Conservation (phyloP, 768 basidiomycete genomes). For the Amanita pseudoporphyria region DNA sequence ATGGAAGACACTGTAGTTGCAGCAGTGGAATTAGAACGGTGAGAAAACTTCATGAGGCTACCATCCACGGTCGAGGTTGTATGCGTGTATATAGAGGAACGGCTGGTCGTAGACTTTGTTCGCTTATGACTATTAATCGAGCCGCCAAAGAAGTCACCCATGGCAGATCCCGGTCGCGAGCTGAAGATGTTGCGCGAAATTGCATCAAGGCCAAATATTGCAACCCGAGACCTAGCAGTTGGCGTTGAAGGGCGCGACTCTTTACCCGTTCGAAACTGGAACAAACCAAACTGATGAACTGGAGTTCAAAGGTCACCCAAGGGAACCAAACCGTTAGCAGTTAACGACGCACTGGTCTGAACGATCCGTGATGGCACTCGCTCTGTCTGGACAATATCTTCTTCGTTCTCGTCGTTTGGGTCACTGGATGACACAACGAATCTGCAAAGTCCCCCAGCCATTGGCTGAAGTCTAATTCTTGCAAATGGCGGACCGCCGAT, state of each 20-base stretch:
- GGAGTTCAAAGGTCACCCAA: conserved; percentile 3
- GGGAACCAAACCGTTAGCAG: neutral
- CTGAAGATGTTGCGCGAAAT: conserved; percentile 87
- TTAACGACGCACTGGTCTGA: conserved; percentile 59
- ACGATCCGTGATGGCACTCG: conserved; percentile 68
- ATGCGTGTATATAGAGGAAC: conserved; percentile 64
- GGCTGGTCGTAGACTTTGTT: conserved; percentile 59
- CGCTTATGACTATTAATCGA: conserved; percentile 62
- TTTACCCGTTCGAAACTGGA: conserved; percentile 72
- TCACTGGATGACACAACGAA: conserved; percentile 71
- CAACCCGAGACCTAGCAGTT: conserved; percentile 65
- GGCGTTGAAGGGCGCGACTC: conserved; percentile 82
- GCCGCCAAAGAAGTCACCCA: conserved; percentile 69
- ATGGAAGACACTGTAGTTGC: conserved; percentile 52
- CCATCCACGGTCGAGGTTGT: conserved; percentile 61
- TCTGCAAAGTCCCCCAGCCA: conserved; percentile 76
- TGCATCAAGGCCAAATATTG: conserved; percentile 85
- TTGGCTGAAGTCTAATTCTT: conserved; percentile 73
- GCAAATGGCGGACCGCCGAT: conserved; percentile 63
- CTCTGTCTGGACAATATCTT: conserved; percentile 74
- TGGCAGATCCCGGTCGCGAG: conserved; percentile 52
- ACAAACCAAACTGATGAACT: conserved; percentile 88
- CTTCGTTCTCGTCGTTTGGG: conserved; percentile 62
- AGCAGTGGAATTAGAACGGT: conserved; percentile 58
- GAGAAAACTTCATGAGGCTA: conserved; percentile 63